Percentiles rank a stretch among this genome's conserved stretches.
phyloP scores from a whole-genome alignment of 306 rosid genomes.

The Vigna reflexopilosa region DNA sequence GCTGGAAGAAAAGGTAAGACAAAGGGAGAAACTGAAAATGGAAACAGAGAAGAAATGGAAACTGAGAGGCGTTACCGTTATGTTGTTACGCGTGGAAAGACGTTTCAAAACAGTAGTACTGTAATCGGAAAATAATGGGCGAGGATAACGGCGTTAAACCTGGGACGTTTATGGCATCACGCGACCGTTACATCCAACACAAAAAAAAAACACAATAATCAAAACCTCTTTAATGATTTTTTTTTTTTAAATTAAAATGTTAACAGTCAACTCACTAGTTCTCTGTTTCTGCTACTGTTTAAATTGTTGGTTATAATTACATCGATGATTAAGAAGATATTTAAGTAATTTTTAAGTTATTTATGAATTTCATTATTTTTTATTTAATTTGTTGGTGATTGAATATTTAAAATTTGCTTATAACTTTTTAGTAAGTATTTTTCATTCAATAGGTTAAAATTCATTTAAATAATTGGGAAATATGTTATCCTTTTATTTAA shows the following conservation, averaged over 20 bases:
- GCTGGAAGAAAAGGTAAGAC: slow-evolving; percentile 30
- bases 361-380: no score
- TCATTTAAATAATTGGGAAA: no score
- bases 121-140: not conserved
- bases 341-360: no score
- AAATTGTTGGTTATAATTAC: no score
- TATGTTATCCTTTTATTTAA: no score
- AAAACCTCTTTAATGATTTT: no score
- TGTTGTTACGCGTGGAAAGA: slow-evolving; percentile 4
- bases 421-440: no score
- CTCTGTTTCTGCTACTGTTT: not conserved
- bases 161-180: slow-evolving; percentile 52
- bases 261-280: not conserved
- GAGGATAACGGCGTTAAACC: slow-evolving; percentile 58
- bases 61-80: slow-evolving; percentile 50
- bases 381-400: no score
- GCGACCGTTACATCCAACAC: slow-evolving; percentile 71
- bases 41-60: slow-evolving; percentile 7
- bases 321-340: no score
- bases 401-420: no score
- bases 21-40: not conserved
- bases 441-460: no score
- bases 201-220: slow-evolving; percentile 16
- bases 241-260: not conserved
- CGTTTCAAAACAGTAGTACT: slow-evolving; percentile 48